These are phyloP conservation scores for Neofusicoccum sp. DNA, from an alignment of 2,329 filamentous ascomycete genomes.

Conservation along the genomic window DNA sequence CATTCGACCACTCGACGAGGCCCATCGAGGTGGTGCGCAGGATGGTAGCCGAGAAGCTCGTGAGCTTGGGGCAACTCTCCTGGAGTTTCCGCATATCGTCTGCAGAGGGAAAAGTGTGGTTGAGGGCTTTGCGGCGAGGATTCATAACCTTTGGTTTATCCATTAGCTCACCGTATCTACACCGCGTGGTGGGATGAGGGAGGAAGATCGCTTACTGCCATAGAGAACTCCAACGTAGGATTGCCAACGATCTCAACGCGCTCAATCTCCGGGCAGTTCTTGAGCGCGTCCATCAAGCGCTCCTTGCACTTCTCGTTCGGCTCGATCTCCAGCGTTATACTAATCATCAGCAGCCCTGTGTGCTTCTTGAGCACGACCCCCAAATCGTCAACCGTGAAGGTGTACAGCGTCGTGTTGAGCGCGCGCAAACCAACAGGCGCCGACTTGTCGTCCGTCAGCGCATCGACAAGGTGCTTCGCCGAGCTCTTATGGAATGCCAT, in stretches of 20 bases:
- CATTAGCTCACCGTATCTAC: neutral
- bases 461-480: conserved; percentile 29
- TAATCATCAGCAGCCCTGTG: conserved; percentile 39
- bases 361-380: conserved; percentile 35
- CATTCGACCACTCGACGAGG: conserved; percentile 34
- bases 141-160: conserved; percentile 25
- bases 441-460: conserved; percentile 33
- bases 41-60: conserved; percentile 38
- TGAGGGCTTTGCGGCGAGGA: conserved; percentile 27
- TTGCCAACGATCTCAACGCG: conserved; percentile 42
- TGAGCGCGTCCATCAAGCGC: conserved; percentile 32
- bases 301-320: conserved; percentile 35
- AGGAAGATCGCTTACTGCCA: conserved; percentile 30
- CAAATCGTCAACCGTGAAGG: conserved; percentile 36
- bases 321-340: conserved; percentile 38
- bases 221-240: conserved; percentile 37
- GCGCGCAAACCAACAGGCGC: conserved; percentile 33
- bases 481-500: conserved; percentile 37
- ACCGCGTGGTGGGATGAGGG: neutral
- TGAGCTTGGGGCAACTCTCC: conserved; percentile 34
- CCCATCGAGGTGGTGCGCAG: conserved; percentile 34
- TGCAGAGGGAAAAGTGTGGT: conserved; percentile 33
- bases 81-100: conserved; percentile 35
- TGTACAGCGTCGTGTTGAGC: conserved; percentile 45
- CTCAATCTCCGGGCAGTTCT: conserved; percentile 33